A percentile compares a stretch with the other conserved stretches of the same genome.
Evolutionary conservation across 2,329 filamentous ascomycete species (phyloP).

Genomic region (Cladosporium phlei): DNA sequence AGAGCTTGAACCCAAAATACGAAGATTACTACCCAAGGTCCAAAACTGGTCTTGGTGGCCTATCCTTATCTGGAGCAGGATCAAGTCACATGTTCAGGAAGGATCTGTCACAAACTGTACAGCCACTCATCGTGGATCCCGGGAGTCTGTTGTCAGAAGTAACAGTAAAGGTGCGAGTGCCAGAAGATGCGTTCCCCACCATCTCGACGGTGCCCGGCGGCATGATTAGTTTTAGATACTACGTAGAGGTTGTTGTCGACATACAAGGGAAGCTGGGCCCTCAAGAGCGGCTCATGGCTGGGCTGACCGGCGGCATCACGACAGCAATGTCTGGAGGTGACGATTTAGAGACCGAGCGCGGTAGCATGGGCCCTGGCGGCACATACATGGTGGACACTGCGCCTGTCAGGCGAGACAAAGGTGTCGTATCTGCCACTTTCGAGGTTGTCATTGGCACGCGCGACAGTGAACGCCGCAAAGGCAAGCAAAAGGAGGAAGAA

Average conservation of each 20-base stretch:
- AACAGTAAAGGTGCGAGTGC: constrained; percentile 77
- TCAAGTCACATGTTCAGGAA: constrained; percentile 93
- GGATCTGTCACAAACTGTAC: constrained; percentile 83
- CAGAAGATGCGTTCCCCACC: constrained; percentile 86
- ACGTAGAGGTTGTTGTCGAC: constrained; percentile 87
- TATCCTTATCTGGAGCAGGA: constrained; percentile 79
- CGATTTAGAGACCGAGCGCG: constrained; percentile 6
- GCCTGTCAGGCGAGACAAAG: constrained; percentile 78
- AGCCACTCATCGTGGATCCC: constrained; percentile 84
- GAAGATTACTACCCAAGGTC: constrained; percentile 86
- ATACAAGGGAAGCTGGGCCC: constrained; percentile 78
- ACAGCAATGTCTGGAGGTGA: constrained; percentile 16
- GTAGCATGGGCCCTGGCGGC: constrained; percentile 17
- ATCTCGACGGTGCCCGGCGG: constrained; percentile 84
- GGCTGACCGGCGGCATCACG: constrained; percentile 23
- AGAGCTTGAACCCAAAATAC: constrained; percentile 65
- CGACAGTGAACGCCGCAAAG: constrained; percentile 61
- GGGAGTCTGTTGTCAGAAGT: constrained; percentile 71
- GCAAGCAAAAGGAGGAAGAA: constrained; percentile 38
- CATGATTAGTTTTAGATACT: constrained; percentile 94
- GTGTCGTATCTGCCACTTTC: constrained; percentile 80
- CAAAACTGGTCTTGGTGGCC: constrained; percentile 75
- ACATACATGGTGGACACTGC: constrained; percentile 81
- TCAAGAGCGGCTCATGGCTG: constrained; percentile 53
- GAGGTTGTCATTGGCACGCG: constrained; percentile 82